phyloP scores from a whole-genome alignment of 305 asterid species.

The Solanum hybrid region DNA sequence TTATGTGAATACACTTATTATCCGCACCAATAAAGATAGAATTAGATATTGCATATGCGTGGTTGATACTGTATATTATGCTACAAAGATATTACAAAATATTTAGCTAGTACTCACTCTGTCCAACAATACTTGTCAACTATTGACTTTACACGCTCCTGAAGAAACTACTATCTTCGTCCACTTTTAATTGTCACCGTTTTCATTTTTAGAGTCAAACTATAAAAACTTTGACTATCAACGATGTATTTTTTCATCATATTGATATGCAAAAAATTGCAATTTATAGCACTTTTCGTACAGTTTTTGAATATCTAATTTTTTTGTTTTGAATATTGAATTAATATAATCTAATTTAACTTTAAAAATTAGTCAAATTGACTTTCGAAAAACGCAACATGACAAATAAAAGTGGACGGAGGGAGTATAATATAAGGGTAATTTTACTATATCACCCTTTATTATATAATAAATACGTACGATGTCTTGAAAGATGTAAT shows the following conservation, averaged over 20 bases:
- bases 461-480: background rate
- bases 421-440: background rate
- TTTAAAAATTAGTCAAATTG: background rate
- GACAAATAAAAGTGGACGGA: background rate
- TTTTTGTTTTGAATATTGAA: no score
- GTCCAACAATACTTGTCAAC: accelerated
- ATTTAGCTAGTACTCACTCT: background rate
- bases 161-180: accelerated
- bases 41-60: no score
- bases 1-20: background rate
- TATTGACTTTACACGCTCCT: background rate
- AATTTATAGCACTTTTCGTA: background rate
- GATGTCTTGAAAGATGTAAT: background rate
- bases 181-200: background rate
- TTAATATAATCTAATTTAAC: background rate
- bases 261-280: background rate
- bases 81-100: background rate
- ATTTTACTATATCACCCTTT: background rate
- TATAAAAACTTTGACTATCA: background rate
- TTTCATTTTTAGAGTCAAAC: background rate
- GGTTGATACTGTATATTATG: background rate
- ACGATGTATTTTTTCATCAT: background rate
- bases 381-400: background rate
- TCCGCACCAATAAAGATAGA: background rate
- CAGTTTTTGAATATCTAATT: no score